Evolutionary conservation across 441 rosid genomes (phyloP), one percentile per base, ranked within the genome.

Genomic region (Populus hybrid): DNA sequence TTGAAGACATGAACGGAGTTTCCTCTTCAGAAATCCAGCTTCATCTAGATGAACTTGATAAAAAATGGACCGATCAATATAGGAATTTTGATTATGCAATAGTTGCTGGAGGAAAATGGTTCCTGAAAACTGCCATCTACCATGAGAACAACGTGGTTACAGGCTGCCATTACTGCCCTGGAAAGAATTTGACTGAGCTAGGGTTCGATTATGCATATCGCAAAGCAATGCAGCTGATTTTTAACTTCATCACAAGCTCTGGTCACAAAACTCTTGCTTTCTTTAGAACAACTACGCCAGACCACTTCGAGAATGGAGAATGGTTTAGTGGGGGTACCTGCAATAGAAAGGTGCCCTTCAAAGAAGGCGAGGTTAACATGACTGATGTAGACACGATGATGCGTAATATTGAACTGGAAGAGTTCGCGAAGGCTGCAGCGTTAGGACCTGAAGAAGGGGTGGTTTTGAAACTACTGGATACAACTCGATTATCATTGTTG

Each of bases 271-370:
- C 93, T 34, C 66, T 23, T 38, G 66, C 90, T 20, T 89, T 92
- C 74, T 86, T 95, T 71, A 82, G 98, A 77, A 91, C 96, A 6
- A 86, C 96, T 7, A 91, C 98, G 0, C 98, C 98, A 0, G 96
- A 92, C 80, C 99, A 76, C 32, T 30, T 30, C 32, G 32, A 30
- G 32, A 30, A 30, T 3, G 32, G 32, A 30, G 32, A 30, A 30
- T 95, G 99, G 99, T 90, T 91, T 75, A 90, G 81, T 10, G 99
- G 98, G 32, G 99, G 98, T 18, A 88, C 86, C 50, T 93, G 99
- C 86, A 84, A 35, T 5, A 87, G 85, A 80, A 90, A 81, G 12
- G 79, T 80, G 34, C 98, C 99, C 1, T 87, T 77, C 82, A 88
- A 85, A 69, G 89, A 86, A 67, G 96, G 94, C 1, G 94, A 93